Evolutionary conservation across 805 yeast genomes (phyloP).

Genomic region (Saccharomycopsis sp.): DNA sequence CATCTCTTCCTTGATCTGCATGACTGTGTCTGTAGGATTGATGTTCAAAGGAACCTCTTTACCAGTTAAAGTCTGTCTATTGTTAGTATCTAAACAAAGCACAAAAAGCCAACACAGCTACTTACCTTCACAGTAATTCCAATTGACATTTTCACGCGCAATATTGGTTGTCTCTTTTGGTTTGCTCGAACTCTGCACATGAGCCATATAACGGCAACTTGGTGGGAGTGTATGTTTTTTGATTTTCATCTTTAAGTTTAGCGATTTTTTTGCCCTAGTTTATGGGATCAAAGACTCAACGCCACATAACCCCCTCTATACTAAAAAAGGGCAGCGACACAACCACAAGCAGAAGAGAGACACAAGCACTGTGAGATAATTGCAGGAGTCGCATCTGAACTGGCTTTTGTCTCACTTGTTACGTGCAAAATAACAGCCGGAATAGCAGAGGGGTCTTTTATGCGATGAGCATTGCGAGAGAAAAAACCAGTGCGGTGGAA

Average conservation of each 20-base stretch:
- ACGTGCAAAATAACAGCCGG: too few species aligned
- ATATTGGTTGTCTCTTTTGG: not conserved
- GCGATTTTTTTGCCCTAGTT: not conserved
- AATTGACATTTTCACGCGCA: constrained; percentile 1
- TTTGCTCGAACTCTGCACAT: too few species aligned
- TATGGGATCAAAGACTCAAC: not conserved
- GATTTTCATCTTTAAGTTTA: not conserved
- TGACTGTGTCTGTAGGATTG: constrained; percentile 36
- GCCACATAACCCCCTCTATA: not conserved
- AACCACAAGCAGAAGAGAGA: too few species aligned
- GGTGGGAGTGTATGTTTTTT: not conserved
- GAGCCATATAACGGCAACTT: too few species aligned
- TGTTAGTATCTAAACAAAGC: too few species aligned
- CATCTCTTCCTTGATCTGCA: constrained; percentile 78
- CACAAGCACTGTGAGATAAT: too few species aligned
- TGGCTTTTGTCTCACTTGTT: too few species aligned
- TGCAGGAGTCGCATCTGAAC: too few species aligned
- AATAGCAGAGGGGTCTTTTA: too few species aligned
- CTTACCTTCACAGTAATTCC: constrained; percentile 53
- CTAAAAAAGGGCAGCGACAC: not conserved
- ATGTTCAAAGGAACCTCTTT: constrained; percentile 33
- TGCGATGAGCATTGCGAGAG: too few species aligned
- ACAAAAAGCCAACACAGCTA: not conserved
- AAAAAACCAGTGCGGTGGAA: not conserved
- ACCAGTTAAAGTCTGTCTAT: constrained; percentile 28